Base-by-base conservation (phyloP, 1,284 basidiomycete species). In the Apiotrichum laibachii region DNA sequence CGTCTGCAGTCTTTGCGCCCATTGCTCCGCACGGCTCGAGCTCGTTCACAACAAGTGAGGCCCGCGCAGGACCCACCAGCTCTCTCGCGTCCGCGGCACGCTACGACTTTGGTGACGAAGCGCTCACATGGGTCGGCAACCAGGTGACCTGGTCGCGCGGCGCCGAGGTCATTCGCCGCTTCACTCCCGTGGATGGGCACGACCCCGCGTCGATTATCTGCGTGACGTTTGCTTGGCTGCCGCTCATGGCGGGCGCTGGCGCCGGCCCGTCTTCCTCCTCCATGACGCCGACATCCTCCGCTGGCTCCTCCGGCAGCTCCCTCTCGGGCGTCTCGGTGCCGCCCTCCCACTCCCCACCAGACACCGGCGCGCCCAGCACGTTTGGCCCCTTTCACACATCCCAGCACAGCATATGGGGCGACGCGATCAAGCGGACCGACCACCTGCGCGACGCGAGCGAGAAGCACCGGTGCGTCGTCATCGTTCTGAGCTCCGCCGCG, bases 401-500 rank as follows among this genome's bases (percentile, higher is more conserved):
- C 53, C 67, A 76, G 60, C 18, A 43, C 26, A 58, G 58, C 0
- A n/a, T 19, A n/a, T 49, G 47, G 47, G 34, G 26, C 10, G 33
- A 9, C 13, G 18, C 18, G n/a, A 18, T 13, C n/a, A 33, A 15
- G 47, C 47, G 31, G 2, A 13, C 33, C 22, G 35, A 10, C 15
- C 21, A 33, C 26, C 2, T 15, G 52, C 40, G 35, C n/a, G 21
- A 13, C 11, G n/a, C 16, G 11, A 22, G 37, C 37, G 37, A 26
- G 35, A 67, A 69, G 46, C 67, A 50, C 21, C 71, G 85, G 80
- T 87, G 84, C 2, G 81, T 91, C 1, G 90, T 89, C 70, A 81
- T 95, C 44, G 90, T 94, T 69, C 79, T 93, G 21, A 83, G 88
- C 43, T 86, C 84, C 66, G 83, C 87, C 34, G 88, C 86, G 45